These are phyloP conservation scores for Phytophthora vignae DNA, from an alignment of 352 stramenopile genomes.

Conservation along the genomic window DNA sequence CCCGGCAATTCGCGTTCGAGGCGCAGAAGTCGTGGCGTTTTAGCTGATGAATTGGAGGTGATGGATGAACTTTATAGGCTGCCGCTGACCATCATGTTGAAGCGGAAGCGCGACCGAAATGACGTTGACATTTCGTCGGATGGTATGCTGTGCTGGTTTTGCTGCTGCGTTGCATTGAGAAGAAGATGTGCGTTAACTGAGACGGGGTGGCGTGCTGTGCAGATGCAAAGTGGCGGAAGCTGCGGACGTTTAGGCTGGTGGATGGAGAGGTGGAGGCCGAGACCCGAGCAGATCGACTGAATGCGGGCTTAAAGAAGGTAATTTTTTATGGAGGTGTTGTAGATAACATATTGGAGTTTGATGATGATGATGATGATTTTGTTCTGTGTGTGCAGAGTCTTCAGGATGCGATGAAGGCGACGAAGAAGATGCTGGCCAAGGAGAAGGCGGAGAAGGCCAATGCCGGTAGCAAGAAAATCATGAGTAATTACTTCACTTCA, in stretches of 20 bases:
- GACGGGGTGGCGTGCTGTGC: neutral
- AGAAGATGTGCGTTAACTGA: conserved; percentile 8
- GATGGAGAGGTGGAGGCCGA: conserved; percentile 66
- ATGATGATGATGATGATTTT: neutral
- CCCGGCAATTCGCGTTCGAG: neutral
- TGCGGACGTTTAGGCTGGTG: conserved; percentile 74
- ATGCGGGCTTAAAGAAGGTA: conserved; percentile 63
- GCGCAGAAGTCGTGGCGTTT: neutral
- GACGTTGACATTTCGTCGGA: conserved; percentile 51
- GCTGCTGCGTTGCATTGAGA: neutral
- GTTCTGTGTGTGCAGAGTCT: conserved; percentile 23
- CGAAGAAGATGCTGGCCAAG: conserved; percentile 35
- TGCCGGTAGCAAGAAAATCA: conserved; percentile 35
- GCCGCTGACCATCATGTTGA: conserved; percentile 74
- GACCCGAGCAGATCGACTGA: conserved; percentile 65
- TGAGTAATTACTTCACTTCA: conserved; percentile 40
- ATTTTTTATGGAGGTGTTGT: neutral
- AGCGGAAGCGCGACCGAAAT: conserved; percentile 66
- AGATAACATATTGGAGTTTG: neutral
- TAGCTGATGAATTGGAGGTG: neutral
- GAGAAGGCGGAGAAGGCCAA: conserved; percentile 36
- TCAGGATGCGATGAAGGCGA: conserved; percentile 37
- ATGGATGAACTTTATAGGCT: conserved; percentile 42
- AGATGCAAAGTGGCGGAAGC: conserved; percentile 80
- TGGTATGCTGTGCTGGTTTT: conserved; percentile 35